Conservation (phyloP, 495 filamentous ascomycete genomes). For the Penicillium diatomitis region DNA sequence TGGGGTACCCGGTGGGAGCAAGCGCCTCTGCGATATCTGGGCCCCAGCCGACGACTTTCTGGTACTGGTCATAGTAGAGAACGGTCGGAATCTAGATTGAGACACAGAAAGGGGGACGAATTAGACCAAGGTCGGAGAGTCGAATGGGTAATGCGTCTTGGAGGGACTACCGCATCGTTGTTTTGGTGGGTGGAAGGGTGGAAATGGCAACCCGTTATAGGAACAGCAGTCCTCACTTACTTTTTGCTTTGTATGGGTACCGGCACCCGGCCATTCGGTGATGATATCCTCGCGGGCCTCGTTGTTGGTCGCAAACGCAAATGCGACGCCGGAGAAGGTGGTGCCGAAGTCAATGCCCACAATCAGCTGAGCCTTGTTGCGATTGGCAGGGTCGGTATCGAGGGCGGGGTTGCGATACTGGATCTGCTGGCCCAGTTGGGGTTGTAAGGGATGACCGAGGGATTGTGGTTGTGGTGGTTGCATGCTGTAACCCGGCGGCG, state of each 20-base stretch:
- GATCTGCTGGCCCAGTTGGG: constrained; percentile 22
- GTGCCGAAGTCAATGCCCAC: constrained; percentile 71
- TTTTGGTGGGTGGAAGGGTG: too few species aligned
- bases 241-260: constrained; percentile 71
- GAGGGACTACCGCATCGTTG: too few species aligned
- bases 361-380: constrained; percentile 61
- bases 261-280: constrained; percentile 70
- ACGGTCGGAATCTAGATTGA: constrained; percentile 61
- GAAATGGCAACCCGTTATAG: too few species aligned
- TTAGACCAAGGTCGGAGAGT: background rate
- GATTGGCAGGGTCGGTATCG: constrained; percentile 80
- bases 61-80: constrained; percentile 74
- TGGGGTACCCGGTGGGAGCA: constrained; percentile 70
- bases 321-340: constrained; percentile 72
- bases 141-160: too few species aligned
- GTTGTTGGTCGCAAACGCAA: constrained; percentile 69
- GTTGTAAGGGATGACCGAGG: constrained; percentile 34
- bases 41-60: constrained; percentile 75
- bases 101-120: background rate
- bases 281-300: constrained; percentile 73
- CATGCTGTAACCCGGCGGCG: constrained; percentile 41
- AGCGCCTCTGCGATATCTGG: constrained; percentile 73
- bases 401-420: constrained; percentile 48
- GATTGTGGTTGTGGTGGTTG: constrained; percentile 32
- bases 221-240: constrained; percentile 23